A percentile compares a stretch with the other conserved stretches of the same genome.
These are phyloP conservation scores for Erythrophleum fordii DNA, from an alignment of 306 rosid genomes.

Conservation along the genomic window DNA sequence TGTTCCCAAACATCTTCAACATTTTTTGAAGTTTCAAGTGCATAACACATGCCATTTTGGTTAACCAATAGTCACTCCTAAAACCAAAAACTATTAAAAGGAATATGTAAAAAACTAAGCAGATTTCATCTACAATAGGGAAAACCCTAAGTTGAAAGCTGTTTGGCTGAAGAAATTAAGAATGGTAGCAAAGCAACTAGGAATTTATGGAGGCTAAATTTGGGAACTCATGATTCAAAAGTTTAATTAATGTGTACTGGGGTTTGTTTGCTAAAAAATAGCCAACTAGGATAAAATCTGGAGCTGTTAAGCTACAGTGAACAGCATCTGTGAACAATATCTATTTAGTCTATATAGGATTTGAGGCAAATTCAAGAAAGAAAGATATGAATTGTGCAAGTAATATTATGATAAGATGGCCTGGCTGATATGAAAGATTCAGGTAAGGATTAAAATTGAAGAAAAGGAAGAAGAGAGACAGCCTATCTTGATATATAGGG, in stretches of 20 bases:
- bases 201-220: constrained; percentile 11
- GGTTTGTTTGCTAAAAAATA: constrained; percentile 15
- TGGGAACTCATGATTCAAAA: constrained; percentile 21
- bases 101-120: not conserved
- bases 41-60: constrained; percentile 5
- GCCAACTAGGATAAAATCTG: constrained; percentile 7
- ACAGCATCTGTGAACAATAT: not conserved
- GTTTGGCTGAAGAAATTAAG: not conserved
- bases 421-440: not conserved
- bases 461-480: not conserved
- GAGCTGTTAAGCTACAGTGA: not conserved
- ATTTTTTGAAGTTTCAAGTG: constrained; percentile 15
- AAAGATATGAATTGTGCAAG: not conserved
- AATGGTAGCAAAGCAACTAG: constrained; percentile 7
- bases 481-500: too few relatives aligned
- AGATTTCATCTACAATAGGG: not conserved
- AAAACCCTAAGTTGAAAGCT: constrained; percentile 1
- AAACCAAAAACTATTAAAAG: not conserved
- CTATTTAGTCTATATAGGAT: not conserved
- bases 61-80: not conserved
- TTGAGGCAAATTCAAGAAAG: not conserved
- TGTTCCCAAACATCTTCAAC: constrained; percentile 27
- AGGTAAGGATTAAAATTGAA: not conserved
- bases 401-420: not conserved
- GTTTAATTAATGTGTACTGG: constrained; percentile 13